These are phyloP conservation scores for Podila horticola DNA, from an alignment of 192 early-diverging fungal genomes.

Conservation along the genomic window DNA sequence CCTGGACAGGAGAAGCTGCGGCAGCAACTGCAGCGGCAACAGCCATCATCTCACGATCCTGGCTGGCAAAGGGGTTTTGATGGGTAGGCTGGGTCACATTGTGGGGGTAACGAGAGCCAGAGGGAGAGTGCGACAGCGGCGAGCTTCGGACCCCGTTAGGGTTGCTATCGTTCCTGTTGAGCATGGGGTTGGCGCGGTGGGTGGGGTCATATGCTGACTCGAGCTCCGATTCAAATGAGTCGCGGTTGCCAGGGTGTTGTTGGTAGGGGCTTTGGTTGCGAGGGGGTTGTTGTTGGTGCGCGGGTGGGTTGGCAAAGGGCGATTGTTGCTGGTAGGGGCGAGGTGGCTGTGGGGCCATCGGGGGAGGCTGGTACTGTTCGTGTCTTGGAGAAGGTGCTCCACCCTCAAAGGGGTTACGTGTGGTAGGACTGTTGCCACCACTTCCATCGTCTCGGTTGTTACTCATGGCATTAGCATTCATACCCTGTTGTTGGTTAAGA, in stretches of 20 bases:
- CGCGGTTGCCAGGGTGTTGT: constrained; percentile 14
- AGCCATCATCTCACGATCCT: constrained; percentile 32
- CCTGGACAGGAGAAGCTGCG: constrained; percentile 15
- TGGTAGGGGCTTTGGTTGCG: constrained; percentile 10
- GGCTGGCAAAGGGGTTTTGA: constrained; percentile 1
- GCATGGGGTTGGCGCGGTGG: background rate
- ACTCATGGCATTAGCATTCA: background rate
- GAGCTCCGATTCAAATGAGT: constrained; percentile 32
- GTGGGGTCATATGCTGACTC: constrained; percentile 36
- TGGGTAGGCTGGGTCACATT: constrained; percentile 21
- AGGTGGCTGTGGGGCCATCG: background rate
- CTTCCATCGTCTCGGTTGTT: background rate
- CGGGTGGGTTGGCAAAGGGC: constrained; percentile 11
- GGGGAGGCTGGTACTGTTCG: constrained; percentile 26
- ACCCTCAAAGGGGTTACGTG: constrained; percentile 24
- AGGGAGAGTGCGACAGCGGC: constrained; percentile 13
- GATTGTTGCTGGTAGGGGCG: background rate
- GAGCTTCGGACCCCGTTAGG: background rate
- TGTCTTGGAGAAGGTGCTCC: constrained; percentile 4
- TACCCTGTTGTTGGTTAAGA: constrained; percentile 2
- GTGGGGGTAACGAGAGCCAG: constrained; percentile 22
- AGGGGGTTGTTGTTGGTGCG: constrained; percentile 11
- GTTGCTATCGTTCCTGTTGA: background rate
- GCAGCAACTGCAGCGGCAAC: constrained; percentile 25
- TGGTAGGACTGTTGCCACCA: background rate